Evolutionary conservation across 2,329 filamentous ascomycete species (phyloP).

Genomic region (Rasamsonia emersonii): DNA sequence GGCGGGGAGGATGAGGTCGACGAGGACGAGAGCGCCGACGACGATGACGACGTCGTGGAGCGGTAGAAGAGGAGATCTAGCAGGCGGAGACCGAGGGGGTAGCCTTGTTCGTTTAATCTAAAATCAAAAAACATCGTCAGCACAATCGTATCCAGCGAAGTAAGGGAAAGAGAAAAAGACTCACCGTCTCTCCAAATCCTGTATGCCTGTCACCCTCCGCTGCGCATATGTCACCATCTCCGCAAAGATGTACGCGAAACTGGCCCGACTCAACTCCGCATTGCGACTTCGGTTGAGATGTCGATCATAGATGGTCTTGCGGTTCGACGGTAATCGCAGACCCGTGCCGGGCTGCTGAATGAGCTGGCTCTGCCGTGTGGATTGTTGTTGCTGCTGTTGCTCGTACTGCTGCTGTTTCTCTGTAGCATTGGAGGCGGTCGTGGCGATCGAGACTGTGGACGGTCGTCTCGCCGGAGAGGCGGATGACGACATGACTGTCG

Average conservation of each 20-base stretch:
- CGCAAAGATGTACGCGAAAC: slow-evolving; percentile 91
- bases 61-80: slow-evolving; percentile 92
- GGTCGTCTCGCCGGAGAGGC: slow-evolving; percentile 7
- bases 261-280: slow-evolving; percentile 80
- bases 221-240: slow-evolving; percentile 98
- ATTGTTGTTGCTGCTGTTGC: slow-evolving; percentile 13
- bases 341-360: slow-evolving; percentile 40
- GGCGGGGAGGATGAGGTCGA: slow-evolving; percentile 61
- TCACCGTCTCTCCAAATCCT: slow-evolving; percentile 85
- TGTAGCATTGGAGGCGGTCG: slow-evolving; percentile 13
- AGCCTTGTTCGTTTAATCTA: slow-evolving; percentile 83
- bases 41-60: slow-evolving; percentile 69
- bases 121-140: neutral
- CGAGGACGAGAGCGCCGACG: slow-evolving; percentile 68
- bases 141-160: neutral
- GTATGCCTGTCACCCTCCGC: slow-evolving; percentile 78
- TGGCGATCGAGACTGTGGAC: slow-evolving; percentile 16
- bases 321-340: slow-evolving; percentile 80
- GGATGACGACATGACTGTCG: slow-evolving; percentile 7
- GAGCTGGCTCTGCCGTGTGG: slow-evolving; percentile 39
- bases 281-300: slow-evolving; percentile 85
- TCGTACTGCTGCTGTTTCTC: slow-evolving; percentile 16
- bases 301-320: slow-evolving; percentile 97
- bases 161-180: slow-evolving; percentile 11
- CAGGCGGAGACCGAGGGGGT: slow-evolving; percentile 85